A percentile compares a stretch with the other conserved stretches of the same genome.
These are phyloP conservation scores for Coniochaeta sp. DNA, from an alignment of 2,329 filamentous ascomycete genomes.

Conservation along the genomic window DNA sequence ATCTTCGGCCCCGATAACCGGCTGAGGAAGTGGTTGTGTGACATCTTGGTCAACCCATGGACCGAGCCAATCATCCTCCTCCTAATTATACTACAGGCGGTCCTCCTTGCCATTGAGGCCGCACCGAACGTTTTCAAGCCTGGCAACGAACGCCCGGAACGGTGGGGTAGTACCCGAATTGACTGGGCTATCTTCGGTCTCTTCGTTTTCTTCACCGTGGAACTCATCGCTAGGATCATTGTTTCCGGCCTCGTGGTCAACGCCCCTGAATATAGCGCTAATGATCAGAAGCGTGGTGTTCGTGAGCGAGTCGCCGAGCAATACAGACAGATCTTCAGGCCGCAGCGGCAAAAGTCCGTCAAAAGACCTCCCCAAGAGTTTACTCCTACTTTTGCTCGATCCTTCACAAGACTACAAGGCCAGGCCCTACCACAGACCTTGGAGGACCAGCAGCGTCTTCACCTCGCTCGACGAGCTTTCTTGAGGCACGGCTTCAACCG, in stretches of 20 bases:
- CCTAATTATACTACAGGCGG: conserved; percentile 79
- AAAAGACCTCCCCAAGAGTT: conserved; percentile 41
- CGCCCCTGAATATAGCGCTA: conserved; percentile 83
- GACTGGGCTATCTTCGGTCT: conserved; percentile 78
- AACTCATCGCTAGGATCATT: conserved; percentile 74
- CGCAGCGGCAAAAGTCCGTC: conserved; percentile 64
- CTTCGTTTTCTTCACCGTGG: conserved; percentile 84
- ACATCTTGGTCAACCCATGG: conserved; percentile 76
- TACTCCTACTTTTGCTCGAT: conserved; percentile 63
- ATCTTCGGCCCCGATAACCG: conserved; percentile 75
- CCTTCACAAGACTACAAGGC: conserved; percentile 69
- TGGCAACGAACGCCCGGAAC: conserved; percentile 49
- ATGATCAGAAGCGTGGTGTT: conserved; percentile 70
- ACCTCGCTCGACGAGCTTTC: conserved; percentile 86
- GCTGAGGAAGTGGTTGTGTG: conserved; percentile 67
- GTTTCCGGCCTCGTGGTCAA: conserved; percentile 94
- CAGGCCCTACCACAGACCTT: conserved; percentile 53
- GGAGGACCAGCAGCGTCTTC: conserved; percentile 73
- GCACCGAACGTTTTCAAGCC: conserved; percentile 60
- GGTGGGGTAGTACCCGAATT: conserved; percentile 62
- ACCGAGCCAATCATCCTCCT: conserved; percentile 82
- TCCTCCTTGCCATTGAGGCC: conserved; percentile 82
- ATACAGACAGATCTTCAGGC: conserved; percentile 72
- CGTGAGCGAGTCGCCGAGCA: conserved; percentile 68
- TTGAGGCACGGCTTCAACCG: conserved; percentile 93